A percentile compares a stretch with the other conserved stretches of the same genome.
Evolutionary conservation across 2,329 filamentous ascomycete species (phyloP).

Genomic region (Hymenoscyphus fraxineus): DNA sequence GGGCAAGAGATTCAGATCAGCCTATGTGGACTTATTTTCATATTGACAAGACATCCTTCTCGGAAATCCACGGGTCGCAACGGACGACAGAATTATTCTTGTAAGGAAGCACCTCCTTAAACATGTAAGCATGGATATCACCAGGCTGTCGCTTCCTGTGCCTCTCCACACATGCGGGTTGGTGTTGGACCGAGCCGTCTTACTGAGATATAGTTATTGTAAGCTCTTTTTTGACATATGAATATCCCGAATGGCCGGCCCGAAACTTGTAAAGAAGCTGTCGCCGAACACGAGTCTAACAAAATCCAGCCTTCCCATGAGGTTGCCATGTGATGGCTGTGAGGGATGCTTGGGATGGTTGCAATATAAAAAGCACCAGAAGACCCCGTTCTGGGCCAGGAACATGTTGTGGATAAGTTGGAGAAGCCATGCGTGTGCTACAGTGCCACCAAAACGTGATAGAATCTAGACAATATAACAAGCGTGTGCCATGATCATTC

Average conservation of each 20-base stretch:
- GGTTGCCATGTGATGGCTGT: slow-evolving; percentile 9
- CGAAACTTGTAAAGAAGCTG: neutral
- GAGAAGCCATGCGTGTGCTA: slow-evolving; percentile 5
- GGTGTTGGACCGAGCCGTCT: slow-evolving; percentile 9
- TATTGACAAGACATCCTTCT: neutral
- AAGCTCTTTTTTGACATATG: neutral
- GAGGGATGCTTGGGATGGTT: neutral
- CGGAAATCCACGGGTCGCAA: neutral
- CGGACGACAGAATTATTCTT: slow-evolving; percentile 5
- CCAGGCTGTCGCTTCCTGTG: slow-evolving; percentile 2
- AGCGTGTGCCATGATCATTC: slow-evolving; percentile 7
- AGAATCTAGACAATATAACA: neutral
- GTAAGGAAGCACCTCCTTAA: neutral
- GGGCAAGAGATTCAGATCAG: slow-evolving; percentile 5
- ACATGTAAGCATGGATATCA: slow-evolving; percentile 3
- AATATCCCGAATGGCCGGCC: neutral
- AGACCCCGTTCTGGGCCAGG: neutral
- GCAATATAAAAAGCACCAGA: neutral
- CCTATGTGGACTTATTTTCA: slow-evolving; percentile 1
- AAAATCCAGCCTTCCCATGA: neutral
- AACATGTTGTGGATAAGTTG: neutral
- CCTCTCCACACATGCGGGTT: slow-evolving; percentile 2
- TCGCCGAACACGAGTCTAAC: slow-evolving; percentile 7
- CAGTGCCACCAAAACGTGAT: neutral
- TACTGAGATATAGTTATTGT: neutral